Evolutionary conservation across 108 stramenopile species (phyloP).

Genomic region (Bacterosira constricta): DNA sequence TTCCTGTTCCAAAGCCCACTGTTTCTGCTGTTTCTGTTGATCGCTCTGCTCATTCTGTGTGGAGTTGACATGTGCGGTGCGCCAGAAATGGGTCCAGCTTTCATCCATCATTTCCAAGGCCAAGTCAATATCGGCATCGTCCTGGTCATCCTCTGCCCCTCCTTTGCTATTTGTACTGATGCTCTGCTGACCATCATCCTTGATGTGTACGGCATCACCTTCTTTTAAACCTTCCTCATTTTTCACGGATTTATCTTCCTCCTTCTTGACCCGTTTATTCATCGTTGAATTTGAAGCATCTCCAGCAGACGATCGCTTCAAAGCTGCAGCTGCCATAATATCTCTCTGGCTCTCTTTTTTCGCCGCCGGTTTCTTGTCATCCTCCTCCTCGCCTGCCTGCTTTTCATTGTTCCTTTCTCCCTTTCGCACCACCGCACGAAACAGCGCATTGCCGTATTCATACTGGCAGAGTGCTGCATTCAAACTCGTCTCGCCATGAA

Average conservation of each 20-base stretch:
- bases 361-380: background rate
- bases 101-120: constrained; percentile 87
- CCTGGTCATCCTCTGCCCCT: constrained; percentile 26
- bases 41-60: background rate
- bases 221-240: background rate
- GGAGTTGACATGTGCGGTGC: constrained; percentile 6
- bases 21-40: background rate
- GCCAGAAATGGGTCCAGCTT: constrained; percentile 62
- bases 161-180: background rate
- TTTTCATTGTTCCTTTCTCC: constrained; percentile 5
- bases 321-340: constrained; percentile 45
- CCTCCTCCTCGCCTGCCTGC: constrained; percentile 8
- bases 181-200: background rate
- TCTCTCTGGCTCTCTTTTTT: constrained; percentile 12
- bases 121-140: constrained; percentile 51
- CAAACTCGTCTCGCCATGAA: constrained; percentile 55
- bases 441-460: constrained; percentile 84
- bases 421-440: constrained; percentile 43
- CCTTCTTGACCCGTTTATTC: constrained; percentile 9
- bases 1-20: constrained; percentile 59
- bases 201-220: background rate
- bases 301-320: constrained; percentile 39
- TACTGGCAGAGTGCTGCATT: constrained; percentile 74
- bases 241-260: background rate
- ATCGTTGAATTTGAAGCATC: background rate